These are phyloP conservation scores for Russula sp. DNA, from an alignment of 768 basidiomycete genomes.

Conservation along the genomic window DNA sequence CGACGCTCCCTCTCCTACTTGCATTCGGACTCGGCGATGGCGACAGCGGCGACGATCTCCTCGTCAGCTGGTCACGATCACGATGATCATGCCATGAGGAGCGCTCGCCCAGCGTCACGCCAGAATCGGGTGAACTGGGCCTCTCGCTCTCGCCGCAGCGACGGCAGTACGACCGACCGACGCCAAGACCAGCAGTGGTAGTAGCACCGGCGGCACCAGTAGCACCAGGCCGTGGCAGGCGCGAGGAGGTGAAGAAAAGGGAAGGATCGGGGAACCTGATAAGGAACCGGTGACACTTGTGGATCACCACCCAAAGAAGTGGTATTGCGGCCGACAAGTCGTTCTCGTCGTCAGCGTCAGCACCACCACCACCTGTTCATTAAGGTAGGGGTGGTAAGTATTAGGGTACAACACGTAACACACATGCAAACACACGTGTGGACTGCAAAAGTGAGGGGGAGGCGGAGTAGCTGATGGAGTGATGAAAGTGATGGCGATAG, in stretches of 20 bases:
- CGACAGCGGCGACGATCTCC: too few relatives aligned
- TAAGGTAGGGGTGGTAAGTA: too few relatives aligned
- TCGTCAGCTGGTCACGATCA: too few relatives aligned
- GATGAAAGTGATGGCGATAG: background rate
- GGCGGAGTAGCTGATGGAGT: background rate
- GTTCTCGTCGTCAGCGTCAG: constrained; percentile 22
- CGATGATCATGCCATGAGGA: background rate
- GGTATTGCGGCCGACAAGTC: constrained; percentile 44
- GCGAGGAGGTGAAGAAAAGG: constrained; percentile 30
- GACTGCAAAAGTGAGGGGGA: background rate
- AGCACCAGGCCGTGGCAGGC: too few relatives aligned
- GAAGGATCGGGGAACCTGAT: constrained; percentile 49
- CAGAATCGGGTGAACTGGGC: background rate
- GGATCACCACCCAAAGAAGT: constrained; percentile 53
- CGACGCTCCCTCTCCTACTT: background rate
- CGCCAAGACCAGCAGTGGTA: too few relatives aligned
- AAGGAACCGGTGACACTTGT: constrained; percentile 60
- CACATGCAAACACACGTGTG: too few relatives aligned
- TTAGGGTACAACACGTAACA: too few relatives aligned
- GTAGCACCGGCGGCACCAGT: too few relatives aligned
- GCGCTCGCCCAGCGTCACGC: background rate
- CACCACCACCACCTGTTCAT: too few relatives aligned
- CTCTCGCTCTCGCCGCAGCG: too few relatives aligned
- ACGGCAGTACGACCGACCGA: too few relatives aligned
- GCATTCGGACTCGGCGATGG: too few relatives aligned